Percentiles rank a stretch among this genome's conserved stretches.
phyloP scores from a whole-genome alignment of 73 alveolate genomes.

The Paramecium bursaria region DNA sequence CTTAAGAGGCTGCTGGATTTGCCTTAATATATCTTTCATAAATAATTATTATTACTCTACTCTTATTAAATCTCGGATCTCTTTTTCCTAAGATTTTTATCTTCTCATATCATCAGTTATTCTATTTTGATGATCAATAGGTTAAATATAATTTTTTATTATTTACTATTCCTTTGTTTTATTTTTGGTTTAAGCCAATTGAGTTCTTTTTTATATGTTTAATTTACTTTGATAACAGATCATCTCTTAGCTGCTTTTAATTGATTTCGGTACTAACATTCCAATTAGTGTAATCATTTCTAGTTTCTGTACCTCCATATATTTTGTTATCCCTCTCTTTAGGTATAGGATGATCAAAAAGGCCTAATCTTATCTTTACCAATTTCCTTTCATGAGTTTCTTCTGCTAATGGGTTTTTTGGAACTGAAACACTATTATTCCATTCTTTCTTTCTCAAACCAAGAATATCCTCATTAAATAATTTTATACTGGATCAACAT shows the following conservation, averaged over 20 bases:
- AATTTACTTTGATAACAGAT: not conserved
- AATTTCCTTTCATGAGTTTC: conserved; percentile 71
- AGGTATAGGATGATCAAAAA: conserved; percentile 70
- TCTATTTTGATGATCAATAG: conserved; percentile 46
- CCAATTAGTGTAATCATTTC: conserved; percentile 68
- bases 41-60: not conserved
- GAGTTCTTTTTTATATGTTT: not conserved
- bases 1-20: conserved; percentile 60
- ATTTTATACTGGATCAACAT: conserved; percentile 52
- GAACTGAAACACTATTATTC: conserved; percentile 68
- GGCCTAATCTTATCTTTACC: conserved; percentile 63
- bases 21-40: conserved; percentile 5
- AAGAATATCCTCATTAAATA: conserved; percentile 42
- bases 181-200: conserved; percentile 3
- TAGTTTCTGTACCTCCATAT: conserved; percentile 60
- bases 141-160: conserved; percentile 38
- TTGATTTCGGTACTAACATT: conserved; percentile 67
- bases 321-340: conserved; percentile 61
- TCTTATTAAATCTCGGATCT: conserved; percentile 57
- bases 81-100: conserved; percentile 61
- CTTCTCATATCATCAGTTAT: conserved; percentile 42
- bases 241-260: conserved; percentile 11
- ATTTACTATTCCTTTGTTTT: conserved; percentile 51
- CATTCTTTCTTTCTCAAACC: conserved; percentile 69
- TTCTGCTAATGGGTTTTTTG: conserved; percentile 68